Percentiles rank a stretch among this genome's conserved stretches.
These are phyloP conservation scores for Apiotrichum gamsii DNA, from an alignment of 1,284 basidiomycete genomes.

Conservation along the genomic window DNA sequence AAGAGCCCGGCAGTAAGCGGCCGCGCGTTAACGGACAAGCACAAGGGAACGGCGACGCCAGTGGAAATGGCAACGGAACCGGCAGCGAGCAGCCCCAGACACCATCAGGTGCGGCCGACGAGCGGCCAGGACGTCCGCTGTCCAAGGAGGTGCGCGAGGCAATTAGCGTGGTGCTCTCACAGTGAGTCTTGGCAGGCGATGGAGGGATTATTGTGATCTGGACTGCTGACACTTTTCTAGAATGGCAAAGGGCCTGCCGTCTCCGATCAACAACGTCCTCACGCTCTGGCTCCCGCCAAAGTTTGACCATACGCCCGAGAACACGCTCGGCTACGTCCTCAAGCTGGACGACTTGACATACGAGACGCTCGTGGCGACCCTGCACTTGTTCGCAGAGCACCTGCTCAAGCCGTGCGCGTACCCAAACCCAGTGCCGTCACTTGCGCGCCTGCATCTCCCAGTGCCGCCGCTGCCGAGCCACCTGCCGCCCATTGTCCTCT, in stretches of 20 bases:
- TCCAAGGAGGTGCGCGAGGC: constrained; percentile 28
- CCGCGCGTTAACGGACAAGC: constrained; percentile 1
- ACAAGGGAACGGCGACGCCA: not conserved
- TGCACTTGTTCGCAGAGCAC: constrained; percentile 38
- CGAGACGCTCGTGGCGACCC: constrained; percentile 31
- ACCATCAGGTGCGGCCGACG: not conserved
- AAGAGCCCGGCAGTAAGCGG: constrained; percentile 13
- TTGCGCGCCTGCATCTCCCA: constrained; percentile 32
- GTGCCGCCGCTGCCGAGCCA: constrained; percentile 36
- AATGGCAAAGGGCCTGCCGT: constrained; percentile 35
- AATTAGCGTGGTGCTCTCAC: constrained; percentile 28
- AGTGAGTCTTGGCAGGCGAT: no score
- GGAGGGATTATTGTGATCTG: no score
- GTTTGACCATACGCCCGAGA: constrained; percentile 35
- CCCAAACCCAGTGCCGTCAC: constrained; percentile 40
- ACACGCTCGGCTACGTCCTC: constrained; percentile 37
- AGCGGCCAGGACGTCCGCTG: constrained; percentile 13
- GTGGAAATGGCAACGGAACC: no score
- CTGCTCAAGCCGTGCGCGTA: constrained; percentile 37
- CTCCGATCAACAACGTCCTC: constrained; percentile 33
- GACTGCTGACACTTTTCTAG: constrained; percentile 21
- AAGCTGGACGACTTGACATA: constrained; percentile 33
- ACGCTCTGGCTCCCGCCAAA: constrained; percentile 34
- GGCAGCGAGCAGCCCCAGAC: no score
- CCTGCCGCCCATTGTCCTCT: constrained; percentile 33